Conservation (phyloP, 2,329 filamentous ascomycete genomes). For the Colletotrichum tropicale region DNA sequence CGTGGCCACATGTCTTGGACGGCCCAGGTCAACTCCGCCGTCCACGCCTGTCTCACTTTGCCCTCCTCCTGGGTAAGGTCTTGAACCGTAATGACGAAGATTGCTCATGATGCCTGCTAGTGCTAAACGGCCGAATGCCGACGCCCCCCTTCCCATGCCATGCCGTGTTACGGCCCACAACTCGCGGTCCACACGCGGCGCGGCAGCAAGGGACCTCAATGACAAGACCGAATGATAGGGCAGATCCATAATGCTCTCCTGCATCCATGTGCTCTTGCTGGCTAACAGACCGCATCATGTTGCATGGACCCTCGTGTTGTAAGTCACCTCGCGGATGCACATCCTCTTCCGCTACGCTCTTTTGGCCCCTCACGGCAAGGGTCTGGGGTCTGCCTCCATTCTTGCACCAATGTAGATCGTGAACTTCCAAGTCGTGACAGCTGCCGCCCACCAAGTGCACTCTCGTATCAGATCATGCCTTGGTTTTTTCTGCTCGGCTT, state of each 20-base stretch:
- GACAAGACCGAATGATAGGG: neutral
- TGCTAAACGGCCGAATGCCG: neutral
- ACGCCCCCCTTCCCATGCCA: neutral
- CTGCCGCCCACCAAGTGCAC: neutral
- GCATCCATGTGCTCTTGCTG: neutral
- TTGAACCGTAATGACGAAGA: conserved; percentile 5
- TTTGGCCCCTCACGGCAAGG: neutral
- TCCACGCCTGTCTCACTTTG: neutral
- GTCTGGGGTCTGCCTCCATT: neutral
- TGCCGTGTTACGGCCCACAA: neutral
- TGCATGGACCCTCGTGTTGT: neutral
- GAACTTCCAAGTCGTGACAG: neutral
- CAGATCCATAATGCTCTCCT: neutral
- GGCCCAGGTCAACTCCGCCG: neutral
- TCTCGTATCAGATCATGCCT: neutral
- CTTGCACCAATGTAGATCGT: neutral
- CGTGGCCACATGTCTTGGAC: neutral
- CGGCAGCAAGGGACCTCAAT: neutral
- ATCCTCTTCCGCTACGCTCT: neutral
- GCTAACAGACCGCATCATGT: neutral
- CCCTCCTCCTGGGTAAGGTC: neutral
- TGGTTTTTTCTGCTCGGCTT: neutral
- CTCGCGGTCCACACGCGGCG: neutral
- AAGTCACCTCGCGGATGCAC: neutral
- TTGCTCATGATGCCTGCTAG: neutral